phyloP scores from a whole-genome alignment of 2,329 filamentous ascomycete species.

The Botrytis sinoallii region DNA sequence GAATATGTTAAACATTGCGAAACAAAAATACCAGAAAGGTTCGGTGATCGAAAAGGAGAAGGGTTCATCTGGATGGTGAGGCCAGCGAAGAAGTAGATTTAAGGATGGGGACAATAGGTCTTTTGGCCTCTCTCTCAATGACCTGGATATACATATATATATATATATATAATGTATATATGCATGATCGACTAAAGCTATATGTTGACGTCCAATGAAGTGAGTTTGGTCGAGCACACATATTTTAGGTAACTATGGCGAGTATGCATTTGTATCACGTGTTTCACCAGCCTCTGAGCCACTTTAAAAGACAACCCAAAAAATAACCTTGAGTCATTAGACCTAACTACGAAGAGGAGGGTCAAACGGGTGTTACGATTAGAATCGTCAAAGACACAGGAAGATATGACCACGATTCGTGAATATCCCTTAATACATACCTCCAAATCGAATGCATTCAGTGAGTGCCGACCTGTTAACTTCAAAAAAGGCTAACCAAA shows the following conservation, averaged over 20 bases:
- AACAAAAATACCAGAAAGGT: conserved; percentile 1
- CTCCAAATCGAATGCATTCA: neutral
- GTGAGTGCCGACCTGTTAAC: neutral
- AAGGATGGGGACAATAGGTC: neutral
- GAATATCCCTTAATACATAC: neutral
- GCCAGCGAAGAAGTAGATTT: conserved; percentile 6
- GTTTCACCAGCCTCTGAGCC: neutral
- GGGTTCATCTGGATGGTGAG: conserved; percentile 9
- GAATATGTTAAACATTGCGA: neutral
- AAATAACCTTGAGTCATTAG: neutral
- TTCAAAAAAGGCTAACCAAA: neutral
- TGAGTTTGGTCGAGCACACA: neutral
- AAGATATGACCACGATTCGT: neutral
- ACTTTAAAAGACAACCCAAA: neutral
- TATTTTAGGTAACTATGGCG: neutral
- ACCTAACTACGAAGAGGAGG: neutral
- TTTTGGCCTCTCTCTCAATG: neutral
- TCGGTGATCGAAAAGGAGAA: conserved; percentile 1
- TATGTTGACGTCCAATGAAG: neutral
- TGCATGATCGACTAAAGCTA: neutral
- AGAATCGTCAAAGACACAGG: neutral
- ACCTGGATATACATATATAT: neutral
- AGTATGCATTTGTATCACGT: neutral
- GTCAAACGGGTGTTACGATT: neutral
- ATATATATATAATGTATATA: neutral